phyloP scores from a whole-genome alignment of 805 yeast species.

The Tetrapisispora iriomotensis region DNA sequence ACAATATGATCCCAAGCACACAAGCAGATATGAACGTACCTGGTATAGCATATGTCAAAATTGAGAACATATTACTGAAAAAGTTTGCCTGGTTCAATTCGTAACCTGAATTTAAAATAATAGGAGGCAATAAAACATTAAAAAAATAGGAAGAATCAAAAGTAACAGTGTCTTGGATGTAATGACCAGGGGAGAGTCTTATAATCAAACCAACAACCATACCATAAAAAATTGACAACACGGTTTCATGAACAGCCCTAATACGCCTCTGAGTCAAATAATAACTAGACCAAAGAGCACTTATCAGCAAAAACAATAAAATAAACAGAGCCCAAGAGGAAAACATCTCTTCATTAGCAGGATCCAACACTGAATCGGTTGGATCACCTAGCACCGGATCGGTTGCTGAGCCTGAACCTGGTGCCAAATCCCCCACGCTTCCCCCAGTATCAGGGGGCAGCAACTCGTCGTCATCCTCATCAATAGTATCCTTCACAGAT shows the following conservation, averaged over 20 bases:
- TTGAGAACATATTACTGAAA: conserved; percentile 83
- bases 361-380: conserved; percentile 52
- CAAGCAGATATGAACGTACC: conserved; percentile 91
- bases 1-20: conserved; percentile 81
- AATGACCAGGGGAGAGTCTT: conserved; percentile 89
- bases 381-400: conserved; percentile 43
- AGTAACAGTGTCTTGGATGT: conserved; percentile 92
- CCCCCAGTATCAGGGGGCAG: conserved; percentile 28
- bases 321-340: conserved; percentile 97
- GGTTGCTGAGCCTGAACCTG: conserved; percentile 1
- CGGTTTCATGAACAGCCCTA: conserved; percentile 96
- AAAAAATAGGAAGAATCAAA: conserved; percentile 92
- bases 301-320: conserved; percentile 62
- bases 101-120: conserved; percentile 90
- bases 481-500: conserved; percentile 8
- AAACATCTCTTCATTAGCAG: conserved; percentile 88
- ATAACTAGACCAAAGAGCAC: conserved; percentile 93
- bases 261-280: conserved; percentile 84
- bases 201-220: conserved; percentile 91
- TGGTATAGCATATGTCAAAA: conserved; percentile 88
- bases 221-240: conserved; percentile 89
- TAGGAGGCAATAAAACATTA: conserved; percentile 90
- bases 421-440: conserved; percentile 13
- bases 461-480: conserved; percentile 31
- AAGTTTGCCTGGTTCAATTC: conserved; percentile 94